Evolutionary conservation across 2,329 filamentous ascomycete species (phyloP).

Genomic region (Chrysoporthe cubensis): DNA sequence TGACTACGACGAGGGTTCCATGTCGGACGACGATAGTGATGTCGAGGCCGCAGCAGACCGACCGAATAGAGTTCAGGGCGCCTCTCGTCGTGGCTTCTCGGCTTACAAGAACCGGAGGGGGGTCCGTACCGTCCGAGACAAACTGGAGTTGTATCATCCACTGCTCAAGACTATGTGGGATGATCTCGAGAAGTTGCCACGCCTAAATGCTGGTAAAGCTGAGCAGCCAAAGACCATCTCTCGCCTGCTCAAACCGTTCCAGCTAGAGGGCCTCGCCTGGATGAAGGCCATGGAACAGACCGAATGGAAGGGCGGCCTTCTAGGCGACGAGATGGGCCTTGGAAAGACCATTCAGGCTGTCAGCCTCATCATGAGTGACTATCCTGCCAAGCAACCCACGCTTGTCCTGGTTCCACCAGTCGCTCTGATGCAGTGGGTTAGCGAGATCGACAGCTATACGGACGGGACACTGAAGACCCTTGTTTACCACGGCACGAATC

Average conservation of each 20-base stretch:
- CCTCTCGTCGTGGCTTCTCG: conserved; percentile 41
- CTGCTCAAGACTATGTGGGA: conserved; percentile 71
- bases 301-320: conserved; percentile 82
- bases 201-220: conserved; percentile 65
- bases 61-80: conserved; percentile 24
- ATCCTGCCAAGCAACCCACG: conserved; percentile 79
- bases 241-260: conserved; percentile 87
- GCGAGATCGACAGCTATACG: conserved; percentile 80
- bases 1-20: neutral
- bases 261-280: conserved; percentile 92
- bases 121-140: conserved; percentile 57
- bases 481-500: conserved; percentile 85
- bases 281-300: conserved; percentile 80
- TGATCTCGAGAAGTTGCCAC: conserved; percentile 68
- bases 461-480: conserved; percentile 88
- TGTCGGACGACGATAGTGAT: conserved; percentile 38
- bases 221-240: conserved; percentile 78
- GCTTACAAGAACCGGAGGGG: conserved; percentile 35
- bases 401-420: conserved; percentile 91
- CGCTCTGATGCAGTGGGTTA: conserved; percentile 93
- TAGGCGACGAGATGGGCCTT: conserved; percentile 98
- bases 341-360: conserved; percentile 99
- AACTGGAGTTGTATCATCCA: conserved; percentile 20
- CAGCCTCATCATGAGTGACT: conserved; percentile 91
- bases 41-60: conserved; percentile 34